phyloP scores from a whole-genome alignment of 108 stramenopile species.

The Cylindrotheca closterium region DNA sequence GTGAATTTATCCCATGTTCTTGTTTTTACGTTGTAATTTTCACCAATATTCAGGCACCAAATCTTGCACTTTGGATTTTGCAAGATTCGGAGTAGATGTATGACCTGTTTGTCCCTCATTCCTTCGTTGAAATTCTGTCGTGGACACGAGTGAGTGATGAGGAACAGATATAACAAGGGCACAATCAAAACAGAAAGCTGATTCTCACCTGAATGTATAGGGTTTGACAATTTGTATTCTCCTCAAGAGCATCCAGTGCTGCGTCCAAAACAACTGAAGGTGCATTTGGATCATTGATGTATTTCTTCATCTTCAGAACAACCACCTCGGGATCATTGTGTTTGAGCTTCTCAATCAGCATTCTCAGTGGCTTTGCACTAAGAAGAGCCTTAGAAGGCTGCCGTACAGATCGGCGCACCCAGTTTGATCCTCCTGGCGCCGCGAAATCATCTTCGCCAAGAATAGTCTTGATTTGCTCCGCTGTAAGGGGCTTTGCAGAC shows the following conservation, averaged over 20 bases:
- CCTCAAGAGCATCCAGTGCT: constrained; percentile 81
- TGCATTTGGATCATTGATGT: constrained; percentile 78
- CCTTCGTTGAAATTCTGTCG: constrained; percentile 86
- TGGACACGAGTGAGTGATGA: constrained; percentile 1
- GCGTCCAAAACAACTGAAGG: constrained; percentile 83
- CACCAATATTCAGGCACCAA: constrained; percentile 94
- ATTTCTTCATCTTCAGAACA: constrained; percentile 92
- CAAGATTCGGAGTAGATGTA: constrained; percentile 77
- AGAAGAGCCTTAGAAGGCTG: constrained; percentile 72
- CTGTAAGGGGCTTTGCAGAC: constrained; percentile 42
- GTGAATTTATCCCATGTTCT: constrained; percentile 86
- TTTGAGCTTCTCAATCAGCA: constrained; percentile 70
- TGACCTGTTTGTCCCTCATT: constrained; percentile 85
- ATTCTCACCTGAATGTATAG: constrained; percentile 87
- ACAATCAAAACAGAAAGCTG: background rate
- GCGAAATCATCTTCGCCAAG: constrained; percentile 42
- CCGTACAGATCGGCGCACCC: constrained; percentile 82
- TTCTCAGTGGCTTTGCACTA: constrained; percentile 51
- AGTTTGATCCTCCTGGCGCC: constrained; percentile 27
- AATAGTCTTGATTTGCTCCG: constrained; percentile 44
- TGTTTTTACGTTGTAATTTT: constrained; percentile 82
- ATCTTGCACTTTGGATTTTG: constrained; percentile 78
- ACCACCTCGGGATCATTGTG: constrained; percentile 83
- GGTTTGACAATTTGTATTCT: constrained; percentile 89
- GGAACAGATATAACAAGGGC: background rate